Base-by-base conservation (phyloP, 495 filamentous ascomycete genomes). In the Penicillium odoratum region DNA sequence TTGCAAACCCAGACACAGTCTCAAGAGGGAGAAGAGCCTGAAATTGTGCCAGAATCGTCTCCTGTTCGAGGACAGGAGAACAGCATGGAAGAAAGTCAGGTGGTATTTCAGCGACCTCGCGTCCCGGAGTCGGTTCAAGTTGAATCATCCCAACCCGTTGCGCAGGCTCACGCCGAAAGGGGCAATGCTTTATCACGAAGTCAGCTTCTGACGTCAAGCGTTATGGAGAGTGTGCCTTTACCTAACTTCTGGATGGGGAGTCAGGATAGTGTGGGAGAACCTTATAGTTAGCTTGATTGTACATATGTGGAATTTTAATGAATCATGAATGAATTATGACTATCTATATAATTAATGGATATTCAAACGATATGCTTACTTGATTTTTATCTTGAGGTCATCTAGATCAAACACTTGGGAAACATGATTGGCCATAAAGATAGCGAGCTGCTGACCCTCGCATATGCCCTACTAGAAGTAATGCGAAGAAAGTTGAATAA, bases 211-310 rank as follows among this genome's bases (percentile, higher is more conserved):
- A 74, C 75, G 2, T 77, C 75, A 7, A 78, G 75, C 51, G 68
- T 79, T 5, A 78, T 79, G 77, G 77, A 79, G 46, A 79, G 77
- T 56, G 60, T 79, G 21, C 74, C 77, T 2, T 33, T 77, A 13
- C 77, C 77, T 0, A 61, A 65, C 4, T 74, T 77, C 25, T 73
- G 72, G 67, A 65, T 70, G 66, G 63, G 67, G 13, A 79, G 74
- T 59, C 74, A 79, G 58, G 77, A 78, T 44, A 78, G 73, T 61
- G 68, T 77, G 33, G 75, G 72, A 28, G 73, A 75, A 48, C 73
- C 75, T n/a, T 78, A 78, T 59, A 71, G 62, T 53, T 47, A 65
- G 34, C 68, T 64, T 29, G 66, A 69, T 46, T 50, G 36, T 44
- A 63, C 28, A 61, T 0, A 0, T 40, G 3, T 42, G 58, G 56